Evolutionary conservation across 495 filamentous ascomycete genomes (phyloP), one percentile per base, ranked within the genome.

Genomic region (Evernia prunastri): DNA sequence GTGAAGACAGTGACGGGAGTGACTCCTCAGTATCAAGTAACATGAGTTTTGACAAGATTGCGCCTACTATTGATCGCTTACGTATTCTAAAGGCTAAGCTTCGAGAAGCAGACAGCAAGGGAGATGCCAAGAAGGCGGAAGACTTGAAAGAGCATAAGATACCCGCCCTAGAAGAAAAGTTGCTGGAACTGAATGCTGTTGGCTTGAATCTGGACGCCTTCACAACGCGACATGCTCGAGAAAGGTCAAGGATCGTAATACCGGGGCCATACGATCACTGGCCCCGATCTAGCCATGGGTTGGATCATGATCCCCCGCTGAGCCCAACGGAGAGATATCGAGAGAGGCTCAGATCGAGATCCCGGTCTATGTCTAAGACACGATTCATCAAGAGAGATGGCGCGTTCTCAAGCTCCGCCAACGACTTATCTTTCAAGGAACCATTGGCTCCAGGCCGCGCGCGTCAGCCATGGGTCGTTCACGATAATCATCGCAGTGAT

Each of bases 331-430:
- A 15, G 10, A 36, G 42, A 23, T 39, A 47, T 15, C 17, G 43
- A 17, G 36, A 12, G 36, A 33, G 54, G 54, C 31, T 57, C 11
- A 20, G 29, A 43, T 61, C 59, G 23, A 61, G 59, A 35, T 47
- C 42, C n/a, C 47, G 59, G n/a, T 61, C 59, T 25, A 61, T 31
- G 4, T 61, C 59, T 25, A 47, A 45, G 33, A 53, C 59, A 17
- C 37, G 29, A n/a, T 25, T 36, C n/a, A 11, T 47, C 59, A 49
- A 53, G 33, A 36, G 59, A 47, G 33, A 39, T n/a, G 13, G 25
- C 45, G 25, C 45, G 53, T n/a, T 61, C 23, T 39, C 43, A 4
- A 37, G 43, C 18, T 36, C 59, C 13, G 37, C 31, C 0, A 17
- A 61, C 25, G 33, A 37, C 8, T 13, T 18, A 15, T 51, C 31